Evolutionary conservation across 2,329 filamentous ascomycete species (phyloP).

Genomic region (Phialophora chinensis): DNA sequence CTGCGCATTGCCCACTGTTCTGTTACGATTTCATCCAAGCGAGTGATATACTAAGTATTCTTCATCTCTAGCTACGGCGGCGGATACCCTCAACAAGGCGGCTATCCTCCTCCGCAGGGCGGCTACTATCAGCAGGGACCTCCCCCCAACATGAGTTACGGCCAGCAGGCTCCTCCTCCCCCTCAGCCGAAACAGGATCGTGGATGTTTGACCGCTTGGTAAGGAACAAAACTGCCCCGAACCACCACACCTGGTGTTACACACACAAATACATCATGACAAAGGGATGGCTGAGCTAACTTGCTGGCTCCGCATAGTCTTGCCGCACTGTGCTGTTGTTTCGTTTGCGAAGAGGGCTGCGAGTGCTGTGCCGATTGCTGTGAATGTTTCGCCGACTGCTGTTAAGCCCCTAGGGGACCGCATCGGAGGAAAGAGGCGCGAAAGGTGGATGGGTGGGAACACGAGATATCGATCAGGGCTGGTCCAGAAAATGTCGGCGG

Average conservation of each 20-base stretch:
- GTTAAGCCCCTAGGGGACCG: constrained; percentile 27
- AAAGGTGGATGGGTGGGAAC: background rate
- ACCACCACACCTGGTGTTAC: background rate
- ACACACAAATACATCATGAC: background rate
- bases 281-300: background rate
- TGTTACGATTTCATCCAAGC: background rate
- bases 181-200: constrained; percentile 53
- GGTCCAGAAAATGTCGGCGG: background rate
- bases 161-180: constrained; percentile 10
- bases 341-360: constrained; percentile 68
- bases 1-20: background rate
- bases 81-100: background rate
- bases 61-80: background rate
- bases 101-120: constrained; percentile 25
- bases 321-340: constrained; percentile 66
- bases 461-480: background rate
- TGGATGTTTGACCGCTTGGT: constrained; percentile 61
- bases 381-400: constrained; percentile 50
- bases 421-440: background rate
- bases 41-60: background rate
- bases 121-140: constrained; percentile 31
- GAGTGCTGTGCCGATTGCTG: constrained; percentile 69
- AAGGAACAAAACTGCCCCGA: constrained; percentile 26
- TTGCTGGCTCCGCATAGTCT: constrained; percentile 48
- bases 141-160: constrained; percentile 45